Evolutionary conservation across 2,329 filamentous ascomycete species (phyloP), one percentile per base, ranked within the genome.

Genomic region (Seiridium cupressi): DNA sequence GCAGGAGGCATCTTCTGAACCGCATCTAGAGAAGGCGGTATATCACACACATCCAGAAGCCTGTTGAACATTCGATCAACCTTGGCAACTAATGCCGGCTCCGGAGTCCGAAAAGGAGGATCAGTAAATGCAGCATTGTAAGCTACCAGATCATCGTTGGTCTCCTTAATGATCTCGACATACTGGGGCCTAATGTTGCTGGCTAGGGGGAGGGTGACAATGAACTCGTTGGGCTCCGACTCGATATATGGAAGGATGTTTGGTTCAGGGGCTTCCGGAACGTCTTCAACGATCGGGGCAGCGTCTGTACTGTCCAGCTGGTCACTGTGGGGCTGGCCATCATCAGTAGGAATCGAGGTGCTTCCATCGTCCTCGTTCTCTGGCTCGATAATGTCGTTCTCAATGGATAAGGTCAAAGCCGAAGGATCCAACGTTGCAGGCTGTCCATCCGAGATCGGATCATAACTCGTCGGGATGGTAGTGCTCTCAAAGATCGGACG

Each of bases 161-260:
- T 75, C 11, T 79, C 73, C 9, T 75, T 68, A 18, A 88, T 73
- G 1, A 78, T 76, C 36, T 81, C 77, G 44, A 81, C 73, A 62
- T 88, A 88, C 13, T 79, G 74, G 3, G 79, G 77, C 13, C 85
- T 79, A 7, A 78, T 74, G 56, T 78, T 83, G 11, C 83, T 76
- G 13, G 83, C 79, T 63, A 88, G 81, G 0, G 85, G 83, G 0
- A 89, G 72, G 1, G 86, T 87, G 38, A 89, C 72, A 3, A 81
- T 64, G 62, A 82, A 82, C 51, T 85, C 81, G 58, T 73, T 74
- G 18, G 66, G 63, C 34, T 70, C 74, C 3, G 68, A 67, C 2
- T 66, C 65, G 9, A 71, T 61, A 11, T 66, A 64, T 4, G 67
- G 68, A 13, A 71, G 62, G 18, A 69, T 61, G 35, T 64, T 68